Evolutionary conservation across 1,284 basidiomycete species (phyloP), one percentile per base, ranked within the genome.

Genomic region (Pyrrhoderma noxium): DNA sequence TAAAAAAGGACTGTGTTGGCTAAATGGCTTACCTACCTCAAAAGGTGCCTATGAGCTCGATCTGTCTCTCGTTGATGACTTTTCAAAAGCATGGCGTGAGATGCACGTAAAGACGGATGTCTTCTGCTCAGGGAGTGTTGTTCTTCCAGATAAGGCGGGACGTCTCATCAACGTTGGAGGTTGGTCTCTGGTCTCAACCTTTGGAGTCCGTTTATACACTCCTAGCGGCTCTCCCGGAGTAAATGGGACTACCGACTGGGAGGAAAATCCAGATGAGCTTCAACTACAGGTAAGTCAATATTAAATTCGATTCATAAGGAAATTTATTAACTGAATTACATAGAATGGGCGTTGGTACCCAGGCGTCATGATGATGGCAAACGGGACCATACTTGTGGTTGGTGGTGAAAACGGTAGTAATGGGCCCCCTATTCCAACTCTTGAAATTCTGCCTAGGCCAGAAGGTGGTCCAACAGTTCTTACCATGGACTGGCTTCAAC

Each of bases 81-180:
- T 80, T 64, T 52, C 60, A 19, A 61, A 66, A 36, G 76, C 82
- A 4, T 89, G 82, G 83, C 77, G 85, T 21, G 73, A 72, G 57
- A 85, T 88, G 82, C 79, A 86, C 57, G 67, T 86, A 59, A 72
- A 85, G 64, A 72, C 80, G 3, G 82, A 88, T 57, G 82, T 88
- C 25, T 89, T 89, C 70, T 88, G 85, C 61, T 77, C 85, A 2
- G 86, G 68, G n/a, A 76, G 76, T 44, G 67, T 89, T 31, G 75
- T 84, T 37, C 74, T 89, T 25, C 86, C 86, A 0, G 85, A 88
- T 60, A 82, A 80, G 58, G 79, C 67, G 18, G 85, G 70, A 1
- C 72, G 85, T 41, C 74, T 79, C 56, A 72, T 88, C 61, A 83
- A 85, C 51, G 72, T 89, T 37, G 85, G 85, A 45, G 85, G 85